A percentile compares a stretch with the other conserved stretches of the same genome.
Conservation (phyloP, 2,329 filamentous ascomycete species). For the Talaromyces sp. region DNA sequence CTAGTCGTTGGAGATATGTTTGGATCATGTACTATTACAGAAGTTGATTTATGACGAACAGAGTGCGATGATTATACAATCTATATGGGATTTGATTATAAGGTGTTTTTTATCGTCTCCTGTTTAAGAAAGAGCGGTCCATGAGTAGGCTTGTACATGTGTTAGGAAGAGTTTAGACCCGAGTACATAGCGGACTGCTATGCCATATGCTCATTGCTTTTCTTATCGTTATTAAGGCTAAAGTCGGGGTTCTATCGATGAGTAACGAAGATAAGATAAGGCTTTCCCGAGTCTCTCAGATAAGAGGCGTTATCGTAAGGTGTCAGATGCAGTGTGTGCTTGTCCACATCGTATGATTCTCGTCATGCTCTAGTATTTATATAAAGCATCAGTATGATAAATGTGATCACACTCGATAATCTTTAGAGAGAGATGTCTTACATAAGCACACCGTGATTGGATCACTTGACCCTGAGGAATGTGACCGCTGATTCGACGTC, state of each 20-base stretch:
- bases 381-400: no score
- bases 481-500: conserved; percentile 1
- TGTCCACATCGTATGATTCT: not conserved
- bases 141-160: no score
- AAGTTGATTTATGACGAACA: not conserved
- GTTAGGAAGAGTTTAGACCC: no score
- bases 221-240: no score
- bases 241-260: no score
- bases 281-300: no score
- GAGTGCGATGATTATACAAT: not conserved
- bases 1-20: not conserved
- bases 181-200: no score
- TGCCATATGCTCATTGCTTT: no score
- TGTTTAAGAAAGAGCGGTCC: no score
- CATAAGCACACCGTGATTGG: conserved; percentile 18
- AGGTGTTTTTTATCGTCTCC: not conserved
- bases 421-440: not conserved
- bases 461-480: conserved; percentile 9
- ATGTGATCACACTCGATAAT: not conserved
- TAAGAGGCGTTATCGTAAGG: not conserved
- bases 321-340: not conserved
- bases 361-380: no score
- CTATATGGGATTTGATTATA: not conserved
- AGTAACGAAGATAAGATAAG: no score
- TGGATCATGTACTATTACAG: not conserved